phyloP scores from a whole-genome alignment of 306 rosid species.

The Gynostemma pentaphyllum region DNA sequence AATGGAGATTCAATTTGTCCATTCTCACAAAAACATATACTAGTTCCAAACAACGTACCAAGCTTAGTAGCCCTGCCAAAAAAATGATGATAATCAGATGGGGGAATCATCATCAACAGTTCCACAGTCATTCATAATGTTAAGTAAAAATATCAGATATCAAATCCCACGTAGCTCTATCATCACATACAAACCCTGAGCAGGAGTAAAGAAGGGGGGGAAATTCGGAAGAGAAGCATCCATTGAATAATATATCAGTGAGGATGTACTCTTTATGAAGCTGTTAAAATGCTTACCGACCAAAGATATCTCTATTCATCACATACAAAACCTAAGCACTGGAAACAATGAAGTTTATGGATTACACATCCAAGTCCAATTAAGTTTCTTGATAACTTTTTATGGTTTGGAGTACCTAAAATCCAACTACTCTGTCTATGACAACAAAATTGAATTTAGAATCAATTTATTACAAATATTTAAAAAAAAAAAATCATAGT shows the following conservation, averaged over 20 bases:
- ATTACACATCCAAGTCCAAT: background rate
- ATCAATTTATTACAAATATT: background rate
- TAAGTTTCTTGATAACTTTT: background rate
- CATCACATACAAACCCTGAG: background rate
- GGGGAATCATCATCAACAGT: conserved; percentile 8
- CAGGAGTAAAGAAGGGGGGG: background rate
- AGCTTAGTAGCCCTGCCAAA: conserved; percentile 61
- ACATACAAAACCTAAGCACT: background rate
- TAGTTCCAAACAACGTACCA: conserved; percentile 56
- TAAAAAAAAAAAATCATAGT: background rate
- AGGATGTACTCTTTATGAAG: no score
- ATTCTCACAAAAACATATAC: conserved; percentile 43
- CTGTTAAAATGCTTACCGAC: background rate
- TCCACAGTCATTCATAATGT: background rate
- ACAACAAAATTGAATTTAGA: background rate
- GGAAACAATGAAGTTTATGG: background rate
- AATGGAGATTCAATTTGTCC: conserved; percentile 47
- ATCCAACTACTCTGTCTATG: background rate
- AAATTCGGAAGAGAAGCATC: background rate
- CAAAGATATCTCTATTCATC: background rate
- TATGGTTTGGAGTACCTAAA: background rate
- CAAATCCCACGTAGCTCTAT: background rate
- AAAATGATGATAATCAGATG: conserved; percentile 35
- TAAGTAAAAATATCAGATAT: conserved; percentile 14
- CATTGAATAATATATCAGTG: background rate